Percentiles rank a stretch among this genome's conserved stretches.
Conservation (phyloP, 257 asterid species). For the Penstemon barbatus region DNA sequence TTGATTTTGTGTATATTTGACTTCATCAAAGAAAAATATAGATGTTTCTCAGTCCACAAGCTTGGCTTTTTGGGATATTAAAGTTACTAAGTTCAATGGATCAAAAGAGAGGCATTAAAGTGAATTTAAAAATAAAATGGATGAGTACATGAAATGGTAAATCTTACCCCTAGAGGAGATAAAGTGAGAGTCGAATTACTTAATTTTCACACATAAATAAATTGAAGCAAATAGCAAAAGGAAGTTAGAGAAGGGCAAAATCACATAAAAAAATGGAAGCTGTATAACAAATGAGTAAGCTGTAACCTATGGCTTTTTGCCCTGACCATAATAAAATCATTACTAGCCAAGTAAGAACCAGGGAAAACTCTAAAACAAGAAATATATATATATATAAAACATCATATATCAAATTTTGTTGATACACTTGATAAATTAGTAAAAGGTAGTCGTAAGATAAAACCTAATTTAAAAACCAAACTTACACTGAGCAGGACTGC, state of each 20-base stretch:
- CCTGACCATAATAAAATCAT: background rate
- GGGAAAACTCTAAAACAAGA: too few relatives aligned
- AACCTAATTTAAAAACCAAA: slow-evolving; percentile 15
- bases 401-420: slow-evolving; percentile 13
- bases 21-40: background rate
- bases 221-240: background rate
- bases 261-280: background rate
- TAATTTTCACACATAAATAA: too few relatives aligned
- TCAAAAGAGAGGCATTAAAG: too few relatives aligned
- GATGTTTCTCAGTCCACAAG: too few relatives aligned
- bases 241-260: background rate
- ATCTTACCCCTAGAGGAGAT: too few relatives aligned
- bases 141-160: too few relatives aligned
- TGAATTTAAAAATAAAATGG: too few relatives aligned
- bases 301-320: background rate
- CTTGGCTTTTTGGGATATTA: too few relatives aligned
- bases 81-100: too few relatives aligned
- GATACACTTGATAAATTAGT: slow-evolving; percentile 9
- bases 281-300: background rate
- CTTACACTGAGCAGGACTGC: slow-evolving; percentile 97
- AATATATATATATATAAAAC: background rate
- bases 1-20: background rate
- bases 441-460: slow-evolving; percentile 4
- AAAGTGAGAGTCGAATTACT: too few relatives aligned
- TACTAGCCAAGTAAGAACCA: too few relatives aligned